phyloP scores from a whole-genome alignment of 2,329 filamentous ascomycete species.

The Sclerotinia subarctica region DNA sequence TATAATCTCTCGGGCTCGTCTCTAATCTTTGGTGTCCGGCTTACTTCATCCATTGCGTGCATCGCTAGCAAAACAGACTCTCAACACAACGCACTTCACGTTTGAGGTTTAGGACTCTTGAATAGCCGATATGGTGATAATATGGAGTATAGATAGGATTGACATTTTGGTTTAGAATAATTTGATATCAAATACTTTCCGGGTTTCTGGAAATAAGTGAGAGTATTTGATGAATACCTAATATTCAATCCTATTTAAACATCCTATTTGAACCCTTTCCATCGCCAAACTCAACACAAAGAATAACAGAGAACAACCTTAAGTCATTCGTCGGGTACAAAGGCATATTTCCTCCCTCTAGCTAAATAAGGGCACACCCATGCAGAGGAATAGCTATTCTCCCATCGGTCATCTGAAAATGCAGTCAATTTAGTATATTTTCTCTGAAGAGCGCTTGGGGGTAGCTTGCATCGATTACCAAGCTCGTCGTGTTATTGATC shows the following conservation, averaged over 20 bases:
- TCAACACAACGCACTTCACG: neutral
- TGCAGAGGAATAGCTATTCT: neutral
- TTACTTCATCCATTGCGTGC: no score
- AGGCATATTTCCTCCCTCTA: neutral
- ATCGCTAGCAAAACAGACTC: neutral
- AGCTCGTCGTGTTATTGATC: neutral
- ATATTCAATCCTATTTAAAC: neutral
- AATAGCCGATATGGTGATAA: neutral
- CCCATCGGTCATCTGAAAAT: neutral
- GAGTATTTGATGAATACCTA: neutral
- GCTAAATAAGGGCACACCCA: neutral
- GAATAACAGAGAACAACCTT: no score
- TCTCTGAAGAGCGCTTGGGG: neutral
- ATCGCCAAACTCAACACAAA: neutral
- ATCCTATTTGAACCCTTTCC: neutral
- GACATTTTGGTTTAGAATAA: neutral
- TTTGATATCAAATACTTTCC: neutral
- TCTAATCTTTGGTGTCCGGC: no score
- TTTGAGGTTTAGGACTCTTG: neutral
- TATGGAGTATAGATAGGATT: neutral
- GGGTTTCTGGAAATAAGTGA: neutral
- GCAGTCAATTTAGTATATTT: neutral
- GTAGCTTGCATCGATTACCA: neutral
- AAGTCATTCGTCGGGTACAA: neutral
- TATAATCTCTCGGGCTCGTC: no score